These are phyloP conservation scores for Suillus sp. DNA, from an alignment of 768 basidiomycete genomes.

Conservation along the genomic window DNA sequence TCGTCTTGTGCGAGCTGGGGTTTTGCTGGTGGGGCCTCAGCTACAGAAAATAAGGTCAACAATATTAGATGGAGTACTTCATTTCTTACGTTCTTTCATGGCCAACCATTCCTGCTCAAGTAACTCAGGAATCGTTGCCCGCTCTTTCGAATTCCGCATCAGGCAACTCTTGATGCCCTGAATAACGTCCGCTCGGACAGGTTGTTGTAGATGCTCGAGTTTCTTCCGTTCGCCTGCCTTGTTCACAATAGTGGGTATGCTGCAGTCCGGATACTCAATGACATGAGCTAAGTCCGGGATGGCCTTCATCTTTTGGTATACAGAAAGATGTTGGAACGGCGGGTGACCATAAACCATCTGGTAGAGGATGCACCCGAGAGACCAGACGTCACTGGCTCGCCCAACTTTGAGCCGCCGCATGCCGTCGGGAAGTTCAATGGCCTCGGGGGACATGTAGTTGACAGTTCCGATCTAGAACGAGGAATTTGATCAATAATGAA, in stretches of 20 bases:
- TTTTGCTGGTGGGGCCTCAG: slow-evolving; percentile 33
- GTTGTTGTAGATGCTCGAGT: slow-evolving; percentile 67
- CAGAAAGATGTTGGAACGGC: slow-evolving; percentile 84
- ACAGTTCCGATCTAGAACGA: slow-evolving; percentile 82
- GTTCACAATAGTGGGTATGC: slow-evolving; percentile 45
- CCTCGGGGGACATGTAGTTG: slow-evolving; percentile 99
- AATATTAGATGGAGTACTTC: background rate
- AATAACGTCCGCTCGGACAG: slow-evolving; percentile 78
- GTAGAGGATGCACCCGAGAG: slow-evolving; percentile 95
- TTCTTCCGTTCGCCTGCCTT: slow-evolving; percentile 44
- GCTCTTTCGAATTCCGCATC: slow-evolving; percentile 73
- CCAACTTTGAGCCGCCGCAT: slow-evolving; percentile 93
- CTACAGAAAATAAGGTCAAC: slow-evolving; percentile 17
- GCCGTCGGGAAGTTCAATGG: slow-evolving; percentile 85
- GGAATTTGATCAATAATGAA: slow-evolving; percentile 4
- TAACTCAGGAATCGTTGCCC: slow-evolving; percentile 87
- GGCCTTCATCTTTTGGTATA: slow-evolving; percentile 90
- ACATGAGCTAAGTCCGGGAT: slow-evolving; percentile 78
- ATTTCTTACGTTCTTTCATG: slow-evolving; percentile 43
- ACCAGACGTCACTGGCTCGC: slow-evolving; percentile 96
- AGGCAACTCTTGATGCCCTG: slow-evolving; percentile 83
- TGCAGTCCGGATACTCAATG: slow-evolving; percentile 82
- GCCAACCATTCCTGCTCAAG: slow-evolving; percentile 80
- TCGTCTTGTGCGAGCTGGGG: slow-evolving; percentile 50
- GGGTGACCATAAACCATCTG: slow-evolving; percentile 97